Base-by-base conservation (phyloP, 352 stramenopile species). In the Globisporangium lucens region DNA sequence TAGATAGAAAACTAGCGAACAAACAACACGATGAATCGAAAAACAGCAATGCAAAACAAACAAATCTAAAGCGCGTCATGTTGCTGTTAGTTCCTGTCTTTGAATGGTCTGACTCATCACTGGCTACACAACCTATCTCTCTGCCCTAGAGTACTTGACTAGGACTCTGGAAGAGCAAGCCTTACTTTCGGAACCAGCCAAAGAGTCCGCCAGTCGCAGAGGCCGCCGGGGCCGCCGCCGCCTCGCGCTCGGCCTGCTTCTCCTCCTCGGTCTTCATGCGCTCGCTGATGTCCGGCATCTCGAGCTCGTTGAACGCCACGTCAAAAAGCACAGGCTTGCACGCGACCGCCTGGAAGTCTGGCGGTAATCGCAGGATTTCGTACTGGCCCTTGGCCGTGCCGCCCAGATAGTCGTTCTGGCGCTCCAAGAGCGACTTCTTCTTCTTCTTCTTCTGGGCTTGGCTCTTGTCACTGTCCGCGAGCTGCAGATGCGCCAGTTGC, bases 311-410 rank as follows among this genome's bases (percentile, higher is more conserved):
- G 65, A 92, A 91, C 47, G 87, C 85, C 61, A 93, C 77, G 66
- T 95, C 87, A 56, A 95, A 93, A 9, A 95, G 75, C 65, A 95
- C 75, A 15, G 87, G 87, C 74, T 95, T 95, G 78, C 75, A 86
- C 30, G 85, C 77, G 10, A 93, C 69, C 13, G 87, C 72, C 59
- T 75, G 75, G 62, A 93, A 89, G 60, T 82, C 73, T 3, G 87
- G 87, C 20, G 82, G 83, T 33, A 93, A 71, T 61, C 78, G 77
- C 52, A 95, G 70, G 35, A 95, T 70, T 63, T 92, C 84, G 68
- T 81, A 80, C 24, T 80, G 61, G n/a, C 75, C 74, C 58, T 83
- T 83, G 24, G 79, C 69, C 30, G 69, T 80, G 71, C 72, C 85
- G 58, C 68, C 78, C 49, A 73, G 58, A 66, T 79, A 89, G 20